Percentiles rank a stretch among this genome's conserved stretches.
phyloP scores from a whole-genome alignment of 441 rosid species.

The Erodium moschatum region DNA sequence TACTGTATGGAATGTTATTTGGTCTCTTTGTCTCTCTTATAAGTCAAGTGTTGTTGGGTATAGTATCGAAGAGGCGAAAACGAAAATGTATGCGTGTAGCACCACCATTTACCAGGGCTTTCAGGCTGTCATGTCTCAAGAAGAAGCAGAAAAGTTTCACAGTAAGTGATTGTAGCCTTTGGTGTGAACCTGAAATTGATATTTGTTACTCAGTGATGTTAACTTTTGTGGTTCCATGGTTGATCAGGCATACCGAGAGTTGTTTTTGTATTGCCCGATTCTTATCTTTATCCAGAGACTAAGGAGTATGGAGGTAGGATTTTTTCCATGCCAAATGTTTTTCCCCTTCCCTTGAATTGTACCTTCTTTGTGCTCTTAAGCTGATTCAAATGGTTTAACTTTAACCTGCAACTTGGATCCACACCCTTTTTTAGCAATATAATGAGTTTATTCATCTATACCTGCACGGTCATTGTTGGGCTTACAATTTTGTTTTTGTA shows the following conservation, averaged over 20 bases:
- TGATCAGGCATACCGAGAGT: conserved; percentile 67
- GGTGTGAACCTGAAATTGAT: not conserved
- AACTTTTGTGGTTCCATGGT: not conserved
- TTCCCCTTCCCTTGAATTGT: not conserved
- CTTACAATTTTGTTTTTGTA: conserved; percentile 11
- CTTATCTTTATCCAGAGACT: conserved; percentile 74
- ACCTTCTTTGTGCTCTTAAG: not conserved
- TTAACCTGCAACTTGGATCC: not conserved
- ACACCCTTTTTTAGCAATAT: not conserved
- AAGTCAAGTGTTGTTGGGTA: conserved; percentile 10
- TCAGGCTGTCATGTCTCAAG: conserved; percentile 4
- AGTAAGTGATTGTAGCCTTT: conserved; percentile 26
- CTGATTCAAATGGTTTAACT: conserved; percentile 4
- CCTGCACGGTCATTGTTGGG: not conserved
- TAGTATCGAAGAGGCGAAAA: not conserved
- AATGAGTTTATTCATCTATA: not conserved
- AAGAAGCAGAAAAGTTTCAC: conserved; percentile 60
- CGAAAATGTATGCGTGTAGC: not conserved
- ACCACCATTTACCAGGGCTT: not conserved
- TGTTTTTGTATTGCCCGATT: conserved; percentile 78
- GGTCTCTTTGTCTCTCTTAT: no score
- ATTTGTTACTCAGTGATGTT: not conserved
- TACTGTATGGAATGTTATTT: conserved; percentile 4
- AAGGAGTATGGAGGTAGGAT: conserved; percentile 82
- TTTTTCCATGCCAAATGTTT: conserved; percentile 3